These are phyloP conservation scores for Oryza coarctata DNA, from an alignment of 176 grass and related monocot genomes.

Conservation along the genomic window DNA sequence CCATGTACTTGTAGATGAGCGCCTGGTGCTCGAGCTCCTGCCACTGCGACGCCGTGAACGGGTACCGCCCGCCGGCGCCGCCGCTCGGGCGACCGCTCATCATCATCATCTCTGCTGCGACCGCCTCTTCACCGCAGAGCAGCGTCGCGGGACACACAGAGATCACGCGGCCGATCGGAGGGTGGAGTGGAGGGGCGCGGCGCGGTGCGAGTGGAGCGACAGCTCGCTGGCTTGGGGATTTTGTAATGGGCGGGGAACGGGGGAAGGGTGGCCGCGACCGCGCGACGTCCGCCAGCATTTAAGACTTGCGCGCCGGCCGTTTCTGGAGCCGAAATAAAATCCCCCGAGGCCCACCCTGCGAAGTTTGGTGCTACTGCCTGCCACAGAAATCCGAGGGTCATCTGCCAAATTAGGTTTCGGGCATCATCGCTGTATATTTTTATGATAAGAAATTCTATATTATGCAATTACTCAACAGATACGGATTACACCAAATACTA, in stretches of 20 bases:
- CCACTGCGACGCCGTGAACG: constrained; percentile 95
- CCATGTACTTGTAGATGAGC: constrained; percentile 95
- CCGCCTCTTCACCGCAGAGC: background rate
- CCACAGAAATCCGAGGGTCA: too few species aligned
- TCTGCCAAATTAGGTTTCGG: too few species aligned
- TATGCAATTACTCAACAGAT: too few species aligned
- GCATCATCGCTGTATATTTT: too few species aligned
- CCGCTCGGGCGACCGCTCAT: constrained; percentile 52
- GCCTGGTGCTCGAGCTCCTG: constrained; percentile 97
- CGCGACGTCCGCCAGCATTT: background rate
- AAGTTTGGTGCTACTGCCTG: background rate
- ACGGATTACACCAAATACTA: too few species aligned
- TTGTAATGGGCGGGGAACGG: background rate
- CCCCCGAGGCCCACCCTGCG: background rate
- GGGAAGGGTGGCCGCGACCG: background rate
- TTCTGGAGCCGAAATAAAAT: background rate
- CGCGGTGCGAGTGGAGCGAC: background rate
- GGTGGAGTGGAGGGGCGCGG: background rate
- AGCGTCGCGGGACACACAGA: too few species aligned
- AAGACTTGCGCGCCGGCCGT: background rate
- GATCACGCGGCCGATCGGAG: too few species aligned
- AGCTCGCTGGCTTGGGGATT: background rate
- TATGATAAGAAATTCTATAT: too few species aligned
- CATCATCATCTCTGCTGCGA: constrained; percentile 49
- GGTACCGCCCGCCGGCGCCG: constrained; percentile 38